phyloP scores from a whole-genome alignment of 257 asterid species.

The Gynochthodes officinalis region DNA sequence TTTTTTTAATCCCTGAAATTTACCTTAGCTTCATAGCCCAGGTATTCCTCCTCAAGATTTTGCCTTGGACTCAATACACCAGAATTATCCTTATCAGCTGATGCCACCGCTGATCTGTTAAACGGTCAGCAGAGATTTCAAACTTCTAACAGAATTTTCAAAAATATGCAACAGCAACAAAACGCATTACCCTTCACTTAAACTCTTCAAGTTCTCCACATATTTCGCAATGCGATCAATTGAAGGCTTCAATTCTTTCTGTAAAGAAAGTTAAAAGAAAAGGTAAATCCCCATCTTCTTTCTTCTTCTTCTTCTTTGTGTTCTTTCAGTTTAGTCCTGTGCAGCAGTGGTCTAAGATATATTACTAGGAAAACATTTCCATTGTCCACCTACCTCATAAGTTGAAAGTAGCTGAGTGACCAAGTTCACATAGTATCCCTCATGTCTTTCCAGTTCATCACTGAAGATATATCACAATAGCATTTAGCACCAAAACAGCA shows the following conservation, averaged over 20 bases:
- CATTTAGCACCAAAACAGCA: slow-evolving; percentile 18
- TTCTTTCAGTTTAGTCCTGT: not conserved
- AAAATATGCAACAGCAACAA: slow-evolving; percentile 16
- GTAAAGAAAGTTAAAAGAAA: slow-evolving; percentile 25
- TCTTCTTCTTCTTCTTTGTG: not conserved
- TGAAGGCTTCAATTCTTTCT: slow-evolving; percentile 76
- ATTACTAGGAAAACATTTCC: not conserved
- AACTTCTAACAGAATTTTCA: not conserved
- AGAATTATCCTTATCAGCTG: slow-evolving; percentile 48
- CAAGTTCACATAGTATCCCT: slow-evolving; percentile 66
- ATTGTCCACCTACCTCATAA: slow-evolving; percentile 61
- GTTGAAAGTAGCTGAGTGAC: slow-evolving; percentile 64
- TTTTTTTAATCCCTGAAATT: not conserved
- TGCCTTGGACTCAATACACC: slow-evolving; percentile 55
- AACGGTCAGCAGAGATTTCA: slow-evolving; percentile 17
- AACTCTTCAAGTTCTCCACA: slow-evolving; percentile 76
- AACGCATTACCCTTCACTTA: slow-evolving; percentile 56
- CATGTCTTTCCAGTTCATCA: slow-evolving; percentile 86
- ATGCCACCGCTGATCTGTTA: slow-evolving; percentile 42
- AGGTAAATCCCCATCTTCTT: not conserved
- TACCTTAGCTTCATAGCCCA: slow-evolving; percentile 88
- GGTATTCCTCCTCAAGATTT: slow-evolving; percentile 92
- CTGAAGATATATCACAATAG: slow-evolving; percentile 35
- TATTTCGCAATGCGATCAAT: slow-evolving; percentile 76
- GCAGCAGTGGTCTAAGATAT: not conserved